Percentiles rank a stretch among this genome's conserved stretches.
Conservation (phyloP, 306 rosid genomes). For the Ochetophila trinervis region DNA sequence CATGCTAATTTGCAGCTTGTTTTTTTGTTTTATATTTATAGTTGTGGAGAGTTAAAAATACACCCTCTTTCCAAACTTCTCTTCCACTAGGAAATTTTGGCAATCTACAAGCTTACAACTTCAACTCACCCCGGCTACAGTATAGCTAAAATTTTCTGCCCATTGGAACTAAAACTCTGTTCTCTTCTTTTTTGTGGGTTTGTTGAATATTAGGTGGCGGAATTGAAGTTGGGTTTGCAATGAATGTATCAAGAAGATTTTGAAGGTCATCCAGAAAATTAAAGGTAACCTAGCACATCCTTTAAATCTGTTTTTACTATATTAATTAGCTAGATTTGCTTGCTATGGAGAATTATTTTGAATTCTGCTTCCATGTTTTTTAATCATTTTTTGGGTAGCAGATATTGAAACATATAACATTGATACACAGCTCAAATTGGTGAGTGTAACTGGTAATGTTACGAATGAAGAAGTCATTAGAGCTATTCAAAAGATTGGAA, state of each 20-base stretch:
- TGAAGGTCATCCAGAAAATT: constrained; percentile 77
- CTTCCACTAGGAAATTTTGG: too few species aligned
- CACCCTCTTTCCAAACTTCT: too few species aligned
- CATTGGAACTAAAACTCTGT: background rate
- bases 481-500: constrained; percentile 65
- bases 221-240: constrained; percentile 81
- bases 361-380: background rate
- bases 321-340: background rate
- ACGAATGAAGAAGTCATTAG: constrained; percentile 58
- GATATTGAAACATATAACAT: constrained; percentile 76
- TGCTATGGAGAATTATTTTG: background rate
- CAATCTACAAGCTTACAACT: too few species aligned
- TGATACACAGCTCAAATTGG: constrained; percentile 65
- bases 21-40: too few species aligned
- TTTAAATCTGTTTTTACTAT: background rate
- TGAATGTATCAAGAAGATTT: constrained; percentile 84
- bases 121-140: too few species aligned
- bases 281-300: constrained; percentile 47
- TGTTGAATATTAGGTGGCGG: constrained; percentile 52
- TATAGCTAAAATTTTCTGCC: too few species aligned
- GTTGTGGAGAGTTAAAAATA: too few species aligned
- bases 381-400: constrained; percentile 25
- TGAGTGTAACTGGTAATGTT: constrained; percentile 68
- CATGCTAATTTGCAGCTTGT: too few species aligned
- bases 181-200: background rate